Evolutionary conservation across 177 flowering plant genomes (phyloP), one percentile per base, ranked within the genome.

Genomic region (Tripterygium wilfordii): DNA sequence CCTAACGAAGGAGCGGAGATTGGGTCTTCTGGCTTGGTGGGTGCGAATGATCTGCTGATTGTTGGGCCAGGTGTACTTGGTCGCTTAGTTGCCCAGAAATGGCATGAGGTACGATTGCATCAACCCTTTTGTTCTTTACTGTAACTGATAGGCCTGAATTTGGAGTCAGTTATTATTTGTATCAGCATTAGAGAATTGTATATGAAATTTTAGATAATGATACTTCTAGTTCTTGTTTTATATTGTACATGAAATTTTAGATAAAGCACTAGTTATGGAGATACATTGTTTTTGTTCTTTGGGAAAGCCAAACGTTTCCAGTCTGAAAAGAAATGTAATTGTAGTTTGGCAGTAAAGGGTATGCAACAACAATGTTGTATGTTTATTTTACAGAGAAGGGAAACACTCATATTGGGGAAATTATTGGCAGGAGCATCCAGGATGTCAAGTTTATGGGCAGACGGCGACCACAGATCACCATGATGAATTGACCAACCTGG

Each of bases 51-150:
- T 71, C 49, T 91, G 57, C 72, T 91, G 41, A 81, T 91, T 48
- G 88, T 92, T 8, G 98, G 98, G 2, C 98, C 98, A 0, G 98
- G 98, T 31, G 95, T 88, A 43, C 86, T 92, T 25, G 98, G 98
- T 4, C 90, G 95, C 23, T 64, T 85, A 6, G 85, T 91, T 1
- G 92, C 96, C 22, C 72, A 76, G 32, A 60, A 80, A 65, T 92
- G 98, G 98, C 67, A 65, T 18, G 48, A 78, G 95, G 98, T 85
- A 72, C 5, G 18, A 3, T 18, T n/a, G n/a, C n/a, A n/a, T n/a
- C n/a, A n/a, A n/a, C n/a, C n/a, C 20, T 38, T 4, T 5, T 35
- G 38, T 15, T 6, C 8, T 5, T n/a, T n/a, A n/a, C n/a, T n/a
- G n/a, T n/a, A n/a, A n/a, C n/a, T n/a, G n/a, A n/a, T n/a, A n/a